Base-by-base conservation (phyloP, 176 grass and related monocot genomes). In the Avena eriantha region DNA sequence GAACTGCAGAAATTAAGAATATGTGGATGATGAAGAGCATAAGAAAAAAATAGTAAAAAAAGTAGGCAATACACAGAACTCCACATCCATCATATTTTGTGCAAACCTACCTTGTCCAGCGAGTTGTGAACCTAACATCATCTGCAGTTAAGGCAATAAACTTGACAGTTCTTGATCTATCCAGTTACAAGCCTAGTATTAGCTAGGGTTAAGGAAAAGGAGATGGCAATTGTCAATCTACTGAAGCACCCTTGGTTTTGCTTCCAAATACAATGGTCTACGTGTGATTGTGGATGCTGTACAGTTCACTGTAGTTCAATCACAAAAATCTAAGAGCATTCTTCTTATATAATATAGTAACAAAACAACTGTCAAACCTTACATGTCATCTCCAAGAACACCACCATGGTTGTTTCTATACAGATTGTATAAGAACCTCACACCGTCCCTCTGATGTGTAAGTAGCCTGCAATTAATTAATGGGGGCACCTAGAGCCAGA, bases 331-430 rank as follows among this genome's bases (percentile, higher is more conserved):
- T 71, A 69, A 43, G 7, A 63, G n/a, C 7, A 16, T 76, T 50
- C 43, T 41, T 41, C 39, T 41, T 41, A 41, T 48, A 78, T 24
- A 29, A 72, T 18, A 58, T 36, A 75, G 36, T 29, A 69, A 59
- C 35, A 86, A 29, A 86, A 66, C 16, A 80, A 85, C 31, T 50
- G 33, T 48, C 19, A 80, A 85, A 26, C 51, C 90, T 93, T 90
- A 98, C 96, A 98, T 98, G 86, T 95, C 91, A 94, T 98, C 96
- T 86, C 96, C 96, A 86, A 98, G 89, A 82, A 98, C 78, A 76
- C 96, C 96, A 26, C 96, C 96, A 92, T 94, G 96, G 85, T 95
- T 95, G 55, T 92, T 92, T 84, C 82, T 94, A 80, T 95, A 98
- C 75, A 98, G 82, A 91, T 84, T 91, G 79, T 95, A 95, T 33